phyloP scores from a whole-genome alignment of 176 grass and related monocot species.

The Cenchrus americanus region DNA sequence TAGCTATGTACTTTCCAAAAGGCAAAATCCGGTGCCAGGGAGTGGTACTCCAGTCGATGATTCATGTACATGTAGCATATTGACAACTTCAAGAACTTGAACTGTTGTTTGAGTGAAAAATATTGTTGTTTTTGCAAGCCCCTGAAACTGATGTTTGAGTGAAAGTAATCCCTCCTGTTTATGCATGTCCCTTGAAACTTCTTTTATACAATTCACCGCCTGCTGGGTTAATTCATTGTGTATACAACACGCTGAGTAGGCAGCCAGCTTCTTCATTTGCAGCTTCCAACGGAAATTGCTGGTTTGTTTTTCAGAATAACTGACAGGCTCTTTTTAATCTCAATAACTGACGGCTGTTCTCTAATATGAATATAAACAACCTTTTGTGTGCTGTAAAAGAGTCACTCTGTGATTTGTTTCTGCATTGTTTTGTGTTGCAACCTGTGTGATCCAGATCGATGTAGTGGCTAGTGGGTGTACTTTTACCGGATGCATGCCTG shows the following conservation, averaged over 20 bases:
- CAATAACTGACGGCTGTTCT: neutral
- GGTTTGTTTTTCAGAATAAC: conserved; percentile 3
- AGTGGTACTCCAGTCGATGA: neutral
- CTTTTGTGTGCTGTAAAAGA: neutral
- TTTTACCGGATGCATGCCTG: no score
- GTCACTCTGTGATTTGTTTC: neutral
- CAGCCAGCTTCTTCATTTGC: neutral
- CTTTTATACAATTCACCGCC: neutral
- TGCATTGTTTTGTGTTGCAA: neutral
- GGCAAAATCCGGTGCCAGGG: conserved; percentile 10
- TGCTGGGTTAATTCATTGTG: neutral
- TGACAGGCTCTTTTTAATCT: neutral
- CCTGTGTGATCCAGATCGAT: neutral
- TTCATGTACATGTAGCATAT: conserved; percentile 19
- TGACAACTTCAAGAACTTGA: conserved; percentile 24
- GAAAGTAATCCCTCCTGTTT: neutral
- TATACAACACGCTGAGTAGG: neutral
- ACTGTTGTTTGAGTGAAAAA: conserved; percentile 32
- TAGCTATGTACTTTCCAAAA: conserved; percentile 7
- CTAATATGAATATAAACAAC: neutral
- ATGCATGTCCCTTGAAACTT: neutral
- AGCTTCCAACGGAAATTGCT: neutral
- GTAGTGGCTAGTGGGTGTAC: neutral
- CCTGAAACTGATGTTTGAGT: conserved; percentile 15
- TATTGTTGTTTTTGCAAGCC: neutral